phyloP scores from a whole-genome alignment of 306 rosid genomes.

The Chamaecrista fasciculata region DNA sequence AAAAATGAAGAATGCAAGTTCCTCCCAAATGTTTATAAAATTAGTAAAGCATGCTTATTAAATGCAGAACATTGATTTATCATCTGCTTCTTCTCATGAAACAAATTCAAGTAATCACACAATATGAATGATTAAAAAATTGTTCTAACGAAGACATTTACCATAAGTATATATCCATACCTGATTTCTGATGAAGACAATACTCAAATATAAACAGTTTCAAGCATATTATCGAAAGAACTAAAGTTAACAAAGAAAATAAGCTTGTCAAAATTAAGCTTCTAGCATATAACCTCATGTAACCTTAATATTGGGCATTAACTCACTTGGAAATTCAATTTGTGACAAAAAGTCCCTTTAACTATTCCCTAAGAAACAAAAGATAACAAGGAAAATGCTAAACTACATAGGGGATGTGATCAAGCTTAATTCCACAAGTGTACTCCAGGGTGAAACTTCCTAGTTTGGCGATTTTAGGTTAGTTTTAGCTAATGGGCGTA shows the following conservation, averaged over 20 bases:
- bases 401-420: too few relatives aligned
- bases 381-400: not conserved
- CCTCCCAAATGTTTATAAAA: slow-evolving; percentile 7
- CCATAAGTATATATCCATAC: slow-evolving; percentile 5
- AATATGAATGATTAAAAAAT: not conserved
- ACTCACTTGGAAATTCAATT: not conserved
- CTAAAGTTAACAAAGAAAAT: slow-evolving; percentile 8
- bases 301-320: not conserved
- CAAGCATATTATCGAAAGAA: slow-evolving; percentile 12
- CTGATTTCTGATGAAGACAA: slow-evolving; percentile 23
- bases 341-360: not conserved
- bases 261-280: not conserved
- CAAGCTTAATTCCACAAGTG: not conserved
- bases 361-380: not conserved
- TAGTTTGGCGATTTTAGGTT: not conserved
- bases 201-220: slow-evolving; percentile 19
- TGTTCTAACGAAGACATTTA: not conserved
- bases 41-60: not conserved
- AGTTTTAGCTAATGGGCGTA: not conserved
- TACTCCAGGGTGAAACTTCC: not conserved
- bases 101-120: slow-evolving; percentile 1
- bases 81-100: slow-evolving; percentile 11
- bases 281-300: not conserved
- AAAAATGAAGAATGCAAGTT: slow-evolving; percentile 16
- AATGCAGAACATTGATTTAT: not conserved